Base-by-base conservation (phyloP, 495 filamentous ascomycete genomes). In the Penicillium arizonense region DNA sequence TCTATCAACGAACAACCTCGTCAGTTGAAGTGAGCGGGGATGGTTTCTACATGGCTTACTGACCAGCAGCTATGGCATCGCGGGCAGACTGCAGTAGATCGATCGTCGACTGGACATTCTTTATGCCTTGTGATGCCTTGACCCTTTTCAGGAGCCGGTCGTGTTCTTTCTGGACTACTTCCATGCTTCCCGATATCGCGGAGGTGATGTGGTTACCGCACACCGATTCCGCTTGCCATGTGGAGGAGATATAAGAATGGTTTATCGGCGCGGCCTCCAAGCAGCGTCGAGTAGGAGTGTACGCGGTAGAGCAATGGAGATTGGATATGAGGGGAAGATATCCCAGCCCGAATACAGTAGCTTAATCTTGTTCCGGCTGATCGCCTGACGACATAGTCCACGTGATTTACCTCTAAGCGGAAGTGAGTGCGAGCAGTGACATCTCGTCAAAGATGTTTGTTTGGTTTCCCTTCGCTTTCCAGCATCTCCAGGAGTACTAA, bases 51-150 rank as follows among this genome's bases (percentile, higher is more conserved):
- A 26, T 14, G 35, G 46, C 35, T 44, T 18, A 71, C 73, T 14
- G 41, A 93, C 89, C 81, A 65, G 72, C 68, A 52, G 82, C 83
- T 53, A 92, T 87, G 38, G 77, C 64, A 40, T 91, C 82, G 39
- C 89, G 80, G 14, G 91, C 89, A 11, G 74, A 77, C 57, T 83
- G 80, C 23, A 98, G 80, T 42, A 87, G 72, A 50, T 90, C 82
- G 44, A 98, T 89, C 47, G 88, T 86, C 32, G 78, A 78, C 64
- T 96, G 89, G 3, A 96, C 86, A 80, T 91, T 84, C 26, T 83
- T 73, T 16, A 92, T 80, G 18, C 83, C 68, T 53, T 87, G 80
- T 1, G 79, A 80, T 13, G 91, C 82, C 60, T 88, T 90, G n/a
- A 81, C 75, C 57, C 78, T 82, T 65, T 80, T 84, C 52, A 73